phyloP scores from a whole-genome alignment of 2,329 filamentous ascomycete species.

The Dactylonectria estremocensis region DNA sequence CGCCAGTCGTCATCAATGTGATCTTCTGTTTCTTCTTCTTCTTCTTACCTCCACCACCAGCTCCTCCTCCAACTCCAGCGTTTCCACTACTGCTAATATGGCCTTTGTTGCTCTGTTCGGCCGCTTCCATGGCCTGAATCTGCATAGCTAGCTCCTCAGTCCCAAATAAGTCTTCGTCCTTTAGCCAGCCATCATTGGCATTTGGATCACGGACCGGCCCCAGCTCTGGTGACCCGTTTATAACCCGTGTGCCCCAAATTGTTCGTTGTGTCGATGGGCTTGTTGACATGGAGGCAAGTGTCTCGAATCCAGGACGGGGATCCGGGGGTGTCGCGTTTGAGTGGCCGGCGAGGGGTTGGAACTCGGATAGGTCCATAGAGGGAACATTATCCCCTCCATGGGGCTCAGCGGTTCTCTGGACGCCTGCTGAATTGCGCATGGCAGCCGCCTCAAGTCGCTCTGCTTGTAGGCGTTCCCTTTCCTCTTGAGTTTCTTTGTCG shows the following conservation, averaged over 20 bases:
- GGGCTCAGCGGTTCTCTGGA: constrained; percentile 56
- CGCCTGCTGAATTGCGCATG: constrained; percentile 67
- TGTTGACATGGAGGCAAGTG: constrained; percentile 83
- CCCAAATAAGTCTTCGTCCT: constrained; percentile 81
- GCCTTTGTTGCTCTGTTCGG: constrained; percentile 47
- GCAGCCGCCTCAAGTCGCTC: constrained; percentile 84
- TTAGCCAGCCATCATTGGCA: constrained; percentile 86
- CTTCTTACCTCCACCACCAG: constrained; percentile 56
- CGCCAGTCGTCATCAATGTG: constrained; percentile 78
- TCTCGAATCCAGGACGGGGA: constrained; percentile 73
- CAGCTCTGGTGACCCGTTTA: constrained; percentile 73
- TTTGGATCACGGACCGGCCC: constrained; percentile 50
- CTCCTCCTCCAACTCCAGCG: constrained; percentile 52
- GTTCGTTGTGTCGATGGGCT: constrained; percentile 84
- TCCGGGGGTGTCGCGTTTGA: constrained; percentile 69
- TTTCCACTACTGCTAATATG: constrained; percentile 41
- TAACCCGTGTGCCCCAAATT: constrained; percentile 90
- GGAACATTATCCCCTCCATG: constrained; percentile 57
- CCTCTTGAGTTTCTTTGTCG: constrained; percentile 89
- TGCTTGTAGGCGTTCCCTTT: constrained; percentile 86
- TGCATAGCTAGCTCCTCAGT: constrained; percentile 73
- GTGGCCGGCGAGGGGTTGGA: constrained; percentile 72
- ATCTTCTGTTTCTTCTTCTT: constrained; percentile 83
- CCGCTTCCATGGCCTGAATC: constrained; percentile 68
- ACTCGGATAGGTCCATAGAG: constrained; percentile 71